Percentiles rank a stretch among this genome's conserved stretches.
These are phyloP conservation scores for Populus alba DNA, from an alignment of 345 rosid species.

Conservation along the genomic window DNA sequence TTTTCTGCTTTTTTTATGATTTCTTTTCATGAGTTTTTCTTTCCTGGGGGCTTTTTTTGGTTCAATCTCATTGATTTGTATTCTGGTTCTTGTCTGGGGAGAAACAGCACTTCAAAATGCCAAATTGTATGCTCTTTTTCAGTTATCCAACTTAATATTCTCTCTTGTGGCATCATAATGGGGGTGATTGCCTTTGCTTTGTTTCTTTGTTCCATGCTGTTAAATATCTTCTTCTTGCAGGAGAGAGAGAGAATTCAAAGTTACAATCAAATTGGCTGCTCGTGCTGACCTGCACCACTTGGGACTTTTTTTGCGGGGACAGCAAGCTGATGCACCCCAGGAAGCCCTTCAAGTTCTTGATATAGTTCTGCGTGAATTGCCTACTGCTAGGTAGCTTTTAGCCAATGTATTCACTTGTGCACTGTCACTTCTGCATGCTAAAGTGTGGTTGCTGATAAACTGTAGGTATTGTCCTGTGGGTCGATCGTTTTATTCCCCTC, in stretches of 20 bases:
- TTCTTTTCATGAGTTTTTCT: not conserved
- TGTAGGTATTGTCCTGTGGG: conserved; percentile 80
- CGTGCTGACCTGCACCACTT: conserved; percentile 90
- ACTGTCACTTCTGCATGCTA: not conserved
- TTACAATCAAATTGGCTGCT: conserved; percentile 75
- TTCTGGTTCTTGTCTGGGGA: not conserved
- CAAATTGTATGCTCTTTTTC: not conserved
- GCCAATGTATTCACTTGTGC: not conserved
- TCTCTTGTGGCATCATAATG: not conserved
- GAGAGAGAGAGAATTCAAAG: conserved; percentile 68
- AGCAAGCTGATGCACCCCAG: conserved; percentile 92
- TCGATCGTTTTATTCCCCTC: conserved; percentile 87
- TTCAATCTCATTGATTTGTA: not conserved
- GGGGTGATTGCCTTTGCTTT: not conserved
- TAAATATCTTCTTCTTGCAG: conserved; percentile 32
- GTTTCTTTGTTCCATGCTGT: not conserved
- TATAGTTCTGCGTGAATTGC: conserved; percentile 92
- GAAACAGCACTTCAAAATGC: not conserved
- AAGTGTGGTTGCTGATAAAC: not conserved
- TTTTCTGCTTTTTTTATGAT: not conserved
- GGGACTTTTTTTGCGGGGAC: conserved; percentile 79
- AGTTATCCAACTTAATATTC: not conserved
- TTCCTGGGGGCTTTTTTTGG: not conserved
- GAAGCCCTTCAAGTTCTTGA: conserved; percentile 99
- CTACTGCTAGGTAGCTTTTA: conserved; percentile 38